phyloP scores from a whole-genome alignment of 1,284 basidiomycete genomes.

The Apiotrichum domesticum region DNA sequence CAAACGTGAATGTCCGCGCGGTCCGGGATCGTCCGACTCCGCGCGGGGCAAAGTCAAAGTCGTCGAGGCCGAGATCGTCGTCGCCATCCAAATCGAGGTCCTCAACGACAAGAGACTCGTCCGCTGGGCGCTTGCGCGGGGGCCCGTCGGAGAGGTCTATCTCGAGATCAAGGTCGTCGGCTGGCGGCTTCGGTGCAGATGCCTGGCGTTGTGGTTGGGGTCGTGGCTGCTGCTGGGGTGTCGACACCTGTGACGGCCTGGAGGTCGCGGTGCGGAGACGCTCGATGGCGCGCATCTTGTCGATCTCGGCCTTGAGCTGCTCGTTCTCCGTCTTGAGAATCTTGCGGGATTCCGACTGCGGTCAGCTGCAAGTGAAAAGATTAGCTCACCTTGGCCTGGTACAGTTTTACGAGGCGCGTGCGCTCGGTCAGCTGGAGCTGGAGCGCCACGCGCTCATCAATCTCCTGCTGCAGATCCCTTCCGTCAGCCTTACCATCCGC shows the following conservation, averaged over 20 bases:
- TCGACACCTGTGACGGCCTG: too few relatives aligned
- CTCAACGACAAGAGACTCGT: slow-evolving; percentile 31
- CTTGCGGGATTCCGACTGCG: slow-evolving; percentile 25
- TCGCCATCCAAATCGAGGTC: slow-evolving; percentile 7
- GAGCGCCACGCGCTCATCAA: slow-evolving; percentile 10
- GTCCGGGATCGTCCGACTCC: slow-evolving; percentile 12
- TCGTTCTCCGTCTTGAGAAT: slow-evolving; percentile 23
- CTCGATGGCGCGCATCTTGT: not conserved
- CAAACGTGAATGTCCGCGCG: slow-evolving; percentile 22
- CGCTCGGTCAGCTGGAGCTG: slow-evolving; percentile 22
- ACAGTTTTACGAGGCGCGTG: slow-evolving; percentile 20
- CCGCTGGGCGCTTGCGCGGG: not conserved
- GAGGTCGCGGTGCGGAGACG: too few relatives aligned
- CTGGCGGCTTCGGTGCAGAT: too few relatives aligned
- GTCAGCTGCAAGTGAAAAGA: not conserved
- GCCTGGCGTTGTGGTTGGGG: too few relatives aligned
- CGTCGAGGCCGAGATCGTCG: slow-evolving; percentile 5
- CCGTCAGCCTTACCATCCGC: not conserved
- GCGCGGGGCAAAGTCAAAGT: not conserved
- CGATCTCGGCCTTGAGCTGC: slow-evolving; percentile 21
- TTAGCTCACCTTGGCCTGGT: slow-evolving; percentile 22
- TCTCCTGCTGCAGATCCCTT: slow-evolving; percentile 10
- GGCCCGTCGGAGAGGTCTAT: not conserved
- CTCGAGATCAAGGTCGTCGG: not conserved
- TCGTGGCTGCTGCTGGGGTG: too few relatives aligned